Percentiles rank a stretch among this genome's conserved stretches.
phyloP scores from a whole-genome alignment of 1,284 basidiomycete species.

The Rhodofomes roseus region DNA sequence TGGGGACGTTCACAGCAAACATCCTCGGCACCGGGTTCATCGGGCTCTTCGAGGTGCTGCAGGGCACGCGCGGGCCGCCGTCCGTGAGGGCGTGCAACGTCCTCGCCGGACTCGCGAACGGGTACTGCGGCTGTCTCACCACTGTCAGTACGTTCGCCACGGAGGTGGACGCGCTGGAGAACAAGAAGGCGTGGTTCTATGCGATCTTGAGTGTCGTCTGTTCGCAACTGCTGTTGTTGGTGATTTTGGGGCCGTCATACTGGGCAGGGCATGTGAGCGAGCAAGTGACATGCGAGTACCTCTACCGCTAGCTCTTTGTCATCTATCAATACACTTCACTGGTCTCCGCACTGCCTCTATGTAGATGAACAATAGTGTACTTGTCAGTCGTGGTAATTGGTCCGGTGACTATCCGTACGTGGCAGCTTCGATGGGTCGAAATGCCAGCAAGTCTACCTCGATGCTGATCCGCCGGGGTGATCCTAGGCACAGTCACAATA shows the following conservation, averaged over 20 bases:
- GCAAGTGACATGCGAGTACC: slow-evolving; percentile 34
- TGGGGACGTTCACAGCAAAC: slow-evolving; percentile 90
- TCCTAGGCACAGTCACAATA: background rate
- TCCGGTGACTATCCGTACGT: background rate
- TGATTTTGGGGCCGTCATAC: slow-evolving; percentile 74
- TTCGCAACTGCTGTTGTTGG: slow-evolving; percentile 71
- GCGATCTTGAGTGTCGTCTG: slow-evolving; percentile 62
- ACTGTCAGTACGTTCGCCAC: slow-evolving; percentile 93
- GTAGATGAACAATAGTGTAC: no score
- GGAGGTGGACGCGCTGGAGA: slow-evolving; percentile 65
- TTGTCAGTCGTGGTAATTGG: no score
- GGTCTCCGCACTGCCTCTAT: no score
- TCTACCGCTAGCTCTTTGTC: background rate
- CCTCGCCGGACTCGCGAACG: slow-evolving; percentile 81
- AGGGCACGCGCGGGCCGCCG: slow-evolving; percentile 46
- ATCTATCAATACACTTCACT: no score
- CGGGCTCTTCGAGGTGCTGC: slow-evolving; percentile 67
- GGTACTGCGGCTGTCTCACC: slow-evolving; percentile 93
- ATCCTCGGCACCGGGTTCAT: slow-evolving; percentile 77
- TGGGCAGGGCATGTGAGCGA: slow-evolving; percentile 49
- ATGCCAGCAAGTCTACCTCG: no score
- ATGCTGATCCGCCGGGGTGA: no score
- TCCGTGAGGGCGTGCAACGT: slow-evolving; percentile 61
- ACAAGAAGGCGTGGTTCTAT: slow-evolving; percentile 64
- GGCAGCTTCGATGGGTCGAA: no score